Percentiles rank a stretch among this genome's conserved stretches.
Conservation (phyloP, 2,329 filamentous ascomycete genomes). For the Grosmannia clavigera region DNA sequence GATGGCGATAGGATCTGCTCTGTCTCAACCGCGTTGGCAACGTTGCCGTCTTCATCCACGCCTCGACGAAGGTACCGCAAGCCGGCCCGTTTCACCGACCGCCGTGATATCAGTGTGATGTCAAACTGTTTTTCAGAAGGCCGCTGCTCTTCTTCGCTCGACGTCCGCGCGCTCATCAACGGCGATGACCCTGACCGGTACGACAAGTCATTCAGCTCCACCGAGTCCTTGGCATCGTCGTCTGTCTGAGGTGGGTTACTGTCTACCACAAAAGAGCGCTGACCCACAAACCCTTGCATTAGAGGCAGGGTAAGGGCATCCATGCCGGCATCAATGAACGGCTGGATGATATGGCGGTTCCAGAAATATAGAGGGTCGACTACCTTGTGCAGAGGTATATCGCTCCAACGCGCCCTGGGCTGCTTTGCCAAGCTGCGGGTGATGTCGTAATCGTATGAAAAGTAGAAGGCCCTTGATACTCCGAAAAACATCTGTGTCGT, state of each 20-base stretch:
- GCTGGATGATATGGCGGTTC: conserved; percentile 65
- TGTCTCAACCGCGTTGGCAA: conserved; percentile 86
- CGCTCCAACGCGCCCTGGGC: conserved; percentile 24
- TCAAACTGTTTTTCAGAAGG: conserved; percentile 49
- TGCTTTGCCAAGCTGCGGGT: conserved; percentile 49
- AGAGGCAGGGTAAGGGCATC: conserved; percentile 64
- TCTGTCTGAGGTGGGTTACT: conserved; percentile 43
- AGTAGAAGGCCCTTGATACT: conserved; percentile 77
- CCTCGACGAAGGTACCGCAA: conserved; percentile 82
- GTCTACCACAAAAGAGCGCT: conserved; percentile 66
- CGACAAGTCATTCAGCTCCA: conserved; percentile 25
- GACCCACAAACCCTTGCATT: conserved; percentile 90
- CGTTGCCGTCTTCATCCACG: conserved; percentile 76
- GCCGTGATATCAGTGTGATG: conserved; percentile 82
- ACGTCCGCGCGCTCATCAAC: conserved; percentile 2
- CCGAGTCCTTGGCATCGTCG: conserved; percentile 28
- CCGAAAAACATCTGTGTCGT: conserved; percentile 79
- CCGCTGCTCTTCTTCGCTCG: conserved; percentile 19
- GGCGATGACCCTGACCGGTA: conserved; percentile 8
- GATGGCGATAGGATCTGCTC: conserved; percentile 75
- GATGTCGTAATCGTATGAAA: conserved; percentile 88
- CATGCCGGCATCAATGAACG: conserved; percentile 63
- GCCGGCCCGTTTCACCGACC: conserved; percentile 76
- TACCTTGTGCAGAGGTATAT: conserved; percentile 53
- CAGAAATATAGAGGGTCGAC: conserved; percentile 81